These are phyloP conservation scores for Centrapalus pauciflorus DNA, from an alignment of 129 eudicot species.

Conservation along the genomic window DNA sequence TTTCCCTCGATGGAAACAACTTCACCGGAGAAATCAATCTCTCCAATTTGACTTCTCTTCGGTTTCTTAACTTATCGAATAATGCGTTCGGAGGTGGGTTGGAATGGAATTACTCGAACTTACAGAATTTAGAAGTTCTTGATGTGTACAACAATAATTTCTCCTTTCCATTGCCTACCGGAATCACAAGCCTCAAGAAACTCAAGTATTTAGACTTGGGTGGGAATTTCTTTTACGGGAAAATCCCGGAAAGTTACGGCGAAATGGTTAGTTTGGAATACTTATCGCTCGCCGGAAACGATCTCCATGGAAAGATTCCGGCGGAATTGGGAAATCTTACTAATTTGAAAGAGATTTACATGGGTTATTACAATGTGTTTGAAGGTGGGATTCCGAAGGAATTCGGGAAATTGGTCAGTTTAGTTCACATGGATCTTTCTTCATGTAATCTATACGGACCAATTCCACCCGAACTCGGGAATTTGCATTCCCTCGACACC, in stretches of 20 bases:
- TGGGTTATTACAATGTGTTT: constrained; percentile 74
- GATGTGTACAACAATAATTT: constrained; percentile 90
- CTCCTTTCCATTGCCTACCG: constrained; percentile 53
- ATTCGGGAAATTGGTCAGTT: constrained; percentile 64
- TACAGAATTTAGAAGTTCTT: constrained; percentile 51
- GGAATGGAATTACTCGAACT: constrained; percentile 56
- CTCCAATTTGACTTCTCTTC: constrained; percentile 50
- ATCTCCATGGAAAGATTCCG: constrained; percentile 72
- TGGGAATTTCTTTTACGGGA: constrained; percentile 77
- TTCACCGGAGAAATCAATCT: constrained; percentile 69
- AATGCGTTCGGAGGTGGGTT: constrained; percentile 55
- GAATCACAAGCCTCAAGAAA: constrained; percentile 43
- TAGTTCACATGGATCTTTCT: constrained; percentile 77
- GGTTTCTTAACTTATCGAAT: constrained; percentile 70
- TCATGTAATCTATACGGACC: constrained; percentile 69
- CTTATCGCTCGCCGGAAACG: constrained; percentile 82
- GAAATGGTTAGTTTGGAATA: constrained; percentile 43
- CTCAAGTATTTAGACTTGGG: constrained; percentile 79
- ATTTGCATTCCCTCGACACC: constrained; percentile 63
- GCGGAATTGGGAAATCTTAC: constrained; percentile 84
- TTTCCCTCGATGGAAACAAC: constrained; percentile 81
- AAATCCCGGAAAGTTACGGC: constrained; percentile 63
- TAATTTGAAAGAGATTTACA: constrained; percentile 66
- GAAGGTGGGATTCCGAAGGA: constrained; percentile 82
- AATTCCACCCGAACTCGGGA: constrained; percentile 75